Conservation (phyloP, 1,139 yeast species). For the Scheffersomyces lignicola region DNA sequence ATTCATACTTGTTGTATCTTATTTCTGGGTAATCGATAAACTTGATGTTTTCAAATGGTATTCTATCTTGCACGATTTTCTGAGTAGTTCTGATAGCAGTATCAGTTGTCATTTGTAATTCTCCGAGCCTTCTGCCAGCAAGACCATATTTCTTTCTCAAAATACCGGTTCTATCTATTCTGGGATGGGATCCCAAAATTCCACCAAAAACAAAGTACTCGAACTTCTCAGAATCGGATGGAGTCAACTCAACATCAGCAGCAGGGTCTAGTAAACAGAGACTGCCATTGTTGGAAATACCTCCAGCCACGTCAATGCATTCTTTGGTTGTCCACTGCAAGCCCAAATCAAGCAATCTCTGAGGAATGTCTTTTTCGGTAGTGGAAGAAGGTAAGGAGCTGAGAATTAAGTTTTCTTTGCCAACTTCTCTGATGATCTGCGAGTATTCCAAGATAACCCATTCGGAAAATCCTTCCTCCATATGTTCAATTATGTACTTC, state of each 20-base stretch:
- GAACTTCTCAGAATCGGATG: constrained; percentile 62
- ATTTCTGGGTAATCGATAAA: constrained; percentile 95
- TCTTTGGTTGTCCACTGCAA: constrained; percentile 82
- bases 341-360: constrained; percentile 57
- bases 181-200: constrained; percentile 94
- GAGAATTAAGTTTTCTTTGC: constrained; percentile 68
- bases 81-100: constrained; percentile 94
- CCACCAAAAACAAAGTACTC: constrained; percentile 96
- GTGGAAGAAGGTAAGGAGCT: constrained; percentile 74
- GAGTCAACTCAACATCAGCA: constrained; percentile 70
- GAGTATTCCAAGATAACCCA: constrained; percentile 92
- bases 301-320: constrained; percentile 50
- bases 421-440: constrained; percentile 81
- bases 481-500: constrained; percentile 94
- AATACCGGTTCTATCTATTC: constrained; percentile 92
- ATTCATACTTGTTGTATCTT: constrained; percentile 81
- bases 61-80: constrained; percentile 59
- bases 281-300: constrained; percentile 45
- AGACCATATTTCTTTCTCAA: constrained; percentile 77
- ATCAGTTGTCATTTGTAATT: constrained; percentile 94
- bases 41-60: constrained; percentile 65
- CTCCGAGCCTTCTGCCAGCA: constrained; percentile 82
- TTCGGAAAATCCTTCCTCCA: constrained; percentile 95
- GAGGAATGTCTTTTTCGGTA: constrained; percentile 65
- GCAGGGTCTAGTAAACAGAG: constrained; percentile 90